phyloP scores from a whole-genome alignment of 2,329 filamentous ascomycete species.

The Ceratocystis smalleyi region DNA sequence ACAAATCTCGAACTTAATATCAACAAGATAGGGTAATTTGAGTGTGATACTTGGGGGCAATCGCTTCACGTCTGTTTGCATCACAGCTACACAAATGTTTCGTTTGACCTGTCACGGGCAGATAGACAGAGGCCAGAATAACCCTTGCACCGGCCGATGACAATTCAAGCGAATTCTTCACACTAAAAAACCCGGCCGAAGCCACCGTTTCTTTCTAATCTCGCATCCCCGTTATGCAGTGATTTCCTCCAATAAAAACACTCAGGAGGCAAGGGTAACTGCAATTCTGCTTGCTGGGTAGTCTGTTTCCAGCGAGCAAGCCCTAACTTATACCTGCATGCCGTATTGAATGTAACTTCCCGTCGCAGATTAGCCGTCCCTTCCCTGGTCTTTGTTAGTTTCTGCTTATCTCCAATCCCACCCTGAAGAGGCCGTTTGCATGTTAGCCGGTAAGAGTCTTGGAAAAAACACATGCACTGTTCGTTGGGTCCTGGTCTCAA shows the following conservation, averaged over 20 bases:
- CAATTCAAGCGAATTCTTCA: no score
- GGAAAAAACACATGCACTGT: not conserved
- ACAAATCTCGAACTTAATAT: not conserved
- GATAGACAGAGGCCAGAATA: not conserved
- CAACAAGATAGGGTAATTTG: not conserved
- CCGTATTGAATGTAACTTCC: not conserved
- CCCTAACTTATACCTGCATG: not conserved
- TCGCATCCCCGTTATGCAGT: no score
- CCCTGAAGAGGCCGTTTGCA: not conserved
- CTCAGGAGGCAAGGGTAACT: no score
- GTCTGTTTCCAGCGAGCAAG: no score
- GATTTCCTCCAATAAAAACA: no score
- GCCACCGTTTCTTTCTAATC: no score
- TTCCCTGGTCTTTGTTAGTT: not conserved
- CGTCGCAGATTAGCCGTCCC: not conserved
- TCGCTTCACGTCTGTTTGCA: not conserved
- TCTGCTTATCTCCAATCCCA: not conserved
- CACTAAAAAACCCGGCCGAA: no score
- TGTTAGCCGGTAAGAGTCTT: not conserved
- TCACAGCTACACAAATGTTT: not conserved
- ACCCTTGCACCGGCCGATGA: no score
- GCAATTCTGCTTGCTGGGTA: no score
- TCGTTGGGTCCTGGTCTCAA: not conserved
- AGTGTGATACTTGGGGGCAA: not conserved
- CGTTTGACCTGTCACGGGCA: not conserved